phyloP scores from a whole-genome alignment of 371 early-diverging fungal genomes.

The Mycotypha africana region DNA sequence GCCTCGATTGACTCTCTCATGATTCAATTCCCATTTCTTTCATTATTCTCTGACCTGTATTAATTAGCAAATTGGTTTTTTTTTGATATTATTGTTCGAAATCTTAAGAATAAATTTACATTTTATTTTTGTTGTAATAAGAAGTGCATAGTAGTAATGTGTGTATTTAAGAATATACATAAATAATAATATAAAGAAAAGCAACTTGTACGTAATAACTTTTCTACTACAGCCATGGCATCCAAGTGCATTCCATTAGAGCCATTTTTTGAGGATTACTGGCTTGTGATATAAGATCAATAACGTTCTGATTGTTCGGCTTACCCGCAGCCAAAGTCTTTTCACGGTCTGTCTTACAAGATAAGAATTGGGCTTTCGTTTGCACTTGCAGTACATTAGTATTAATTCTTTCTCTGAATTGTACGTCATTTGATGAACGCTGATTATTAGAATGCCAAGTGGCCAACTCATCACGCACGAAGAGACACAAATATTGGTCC shows the following conservation, averaged over 20 bases:
- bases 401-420: constrained; percentile 57
- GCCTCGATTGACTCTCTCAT: too few relatives aligned
- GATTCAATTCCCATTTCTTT: too few relatives aligned
- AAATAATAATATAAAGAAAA: background rate
- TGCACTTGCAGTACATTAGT: constrained; percentile 69
- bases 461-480: constrained; percentile 88
- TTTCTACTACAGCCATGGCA: constrained; percentile 82
- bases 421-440: constrained; percentile 54
- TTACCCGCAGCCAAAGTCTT: constrained; percentile 42
- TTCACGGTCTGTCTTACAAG: constrained; percentile 73
- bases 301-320: constrained; percentile 73
- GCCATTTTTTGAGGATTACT: constrained; percentile 90
- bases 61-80: background rate
- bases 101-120: too few relatives aligned
- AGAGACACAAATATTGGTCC: constrained; percentile 78
- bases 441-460: constrained; percentile 64
- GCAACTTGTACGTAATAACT: too few relatives aligned
- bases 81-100: background rate
- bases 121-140: too few relatives aligned
- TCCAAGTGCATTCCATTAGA: constrained; percentile 86
- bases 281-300: constrained; percentile 87
- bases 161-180: background rate
- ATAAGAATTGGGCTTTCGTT: constrained; percentile 65
- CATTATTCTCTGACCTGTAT: too few relatives aligned
- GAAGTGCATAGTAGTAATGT: too few relatives aligned